These are phyloP conservation scores for Sporodiniella umbellata DNA, from an alignment of 371 early-diverging fungal genomes.

Conservation along the genomic window DNA sequence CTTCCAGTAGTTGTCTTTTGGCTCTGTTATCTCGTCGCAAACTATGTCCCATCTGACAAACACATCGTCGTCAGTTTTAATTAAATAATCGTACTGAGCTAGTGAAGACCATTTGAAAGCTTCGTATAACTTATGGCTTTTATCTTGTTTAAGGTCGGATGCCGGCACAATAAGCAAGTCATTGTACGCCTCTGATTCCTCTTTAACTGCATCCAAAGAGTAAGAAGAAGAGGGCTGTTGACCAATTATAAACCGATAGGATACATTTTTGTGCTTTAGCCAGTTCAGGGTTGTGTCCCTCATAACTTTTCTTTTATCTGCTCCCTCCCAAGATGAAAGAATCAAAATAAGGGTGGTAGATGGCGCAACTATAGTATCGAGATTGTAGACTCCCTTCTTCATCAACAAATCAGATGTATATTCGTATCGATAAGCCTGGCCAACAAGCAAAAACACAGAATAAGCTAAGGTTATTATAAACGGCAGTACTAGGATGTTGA, in stretches of 20 bases:
- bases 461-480: constrained; percentile 45
- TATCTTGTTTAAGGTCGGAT: constrained; percentile 46
- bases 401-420: constrained; percentile 42
- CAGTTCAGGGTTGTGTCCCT: constrained; percentile 46
- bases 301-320: constrained; percentile 35
- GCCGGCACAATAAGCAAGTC: constrained; percentile 58
- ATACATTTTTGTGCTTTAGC: constrained; percentile 15
- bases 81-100: constrained; percentile 47
- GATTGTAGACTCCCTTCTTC: constrained; percentile 25
- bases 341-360: constrained; percentile 43
- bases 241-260: constrained; percentile 58
- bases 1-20: constrained; percentile 46
- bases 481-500: constrained; percentile 47
- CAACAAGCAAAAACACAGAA: constrained; percentile 47
- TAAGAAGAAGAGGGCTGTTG: constrained; percentile 45
- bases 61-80: constrained; percentile 65
- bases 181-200: constrained; percentile 45
- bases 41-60: constrained; percentile 61
- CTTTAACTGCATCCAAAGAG: constrained; percentile 37
- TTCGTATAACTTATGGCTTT: constrained; percentile 52
- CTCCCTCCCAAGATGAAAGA: constrained; percentile 54
- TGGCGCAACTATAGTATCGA: constrained; percentile 20
- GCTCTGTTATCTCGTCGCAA: constrained; percentile 29
- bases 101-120: constrained; percentile 46
- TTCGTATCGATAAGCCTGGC: constrained; percentile 44